Conservation (phyloP, 2,329 filamentous ascomycete genomes). For the Monilinia vaccinii-corymbosi region DNA sequence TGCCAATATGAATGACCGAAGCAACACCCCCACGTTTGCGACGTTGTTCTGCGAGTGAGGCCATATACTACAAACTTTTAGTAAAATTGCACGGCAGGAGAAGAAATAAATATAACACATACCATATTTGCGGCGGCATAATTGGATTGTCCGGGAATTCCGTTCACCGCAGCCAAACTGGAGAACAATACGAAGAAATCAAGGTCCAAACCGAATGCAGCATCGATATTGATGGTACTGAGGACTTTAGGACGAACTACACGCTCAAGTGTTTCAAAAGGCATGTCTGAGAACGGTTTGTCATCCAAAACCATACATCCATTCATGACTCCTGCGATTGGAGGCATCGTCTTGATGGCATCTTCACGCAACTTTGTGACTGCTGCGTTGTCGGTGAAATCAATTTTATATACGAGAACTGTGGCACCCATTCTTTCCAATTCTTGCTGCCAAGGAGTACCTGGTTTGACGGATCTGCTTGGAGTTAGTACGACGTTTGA, state of each 20-base stretch:
- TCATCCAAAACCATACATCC: slow-evolving; percentile 37
- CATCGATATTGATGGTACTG: slow-evolving; percentile 29
- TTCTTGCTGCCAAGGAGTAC: slow-evolving; percentile 25
- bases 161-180: slow-evolving; percentile 29
- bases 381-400: slow-evolving; percentile 4
- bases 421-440: slow-evolving; percentile 11
- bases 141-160: slow-evolving; percentile 29
- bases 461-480: slow-evolving; percentile 28
- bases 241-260: slow-evolving; percentile 31
- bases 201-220: slow-evolving; percentile 27
- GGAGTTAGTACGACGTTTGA: background rate
- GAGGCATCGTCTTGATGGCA: slow-evolving; percentile 7
- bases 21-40: slow-evolving; percentile 34
- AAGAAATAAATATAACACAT: background rate
- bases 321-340: slow-evolving; percentile 35
- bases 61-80: slow-evolving; percentile 30
- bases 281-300: slow-evolving; percentile 26
- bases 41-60: slow-evolving; percentile 34
- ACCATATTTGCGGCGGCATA: slow-evolving; percentile 35
- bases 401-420: slow-evolving; percentile 16
- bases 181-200: slow-evolving; percentile 37
- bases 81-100: background rate
- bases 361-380: background rate
- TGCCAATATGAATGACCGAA: slow-evolving; percentile 43
- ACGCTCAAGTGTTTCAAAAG: slow-evolving; percentile 19